These are phyloP conservation scores for Penicillium robsamsonii DNA, from an alignment of 495 filamentous ascomycete species.

Conservation along the genomic window DNA sequence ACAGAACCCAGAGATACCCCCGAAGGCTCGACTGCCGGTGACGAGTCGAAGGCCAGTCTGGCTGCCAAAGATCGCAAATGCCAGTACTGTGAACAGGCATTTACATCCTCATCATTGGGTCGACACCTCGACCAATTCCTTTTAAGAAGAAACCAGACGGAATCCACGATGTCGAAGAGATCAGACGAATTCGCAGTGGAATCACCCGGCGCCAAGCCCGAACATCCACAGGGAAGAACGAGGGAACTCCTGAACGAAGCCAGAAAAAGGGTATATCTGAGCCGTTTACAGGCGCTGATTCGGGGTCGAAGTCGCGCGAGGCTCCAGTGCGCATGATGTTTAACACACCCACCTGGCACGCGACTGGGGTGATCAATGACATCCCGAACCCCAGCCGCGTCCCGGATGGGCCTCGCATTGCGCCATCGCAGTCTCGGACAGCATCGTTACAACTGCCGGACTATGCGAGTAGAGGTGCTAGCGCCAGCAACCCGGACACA, in stretches of 20 bases:
- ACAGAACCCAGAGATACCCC: slow-evolving; percentile 37
- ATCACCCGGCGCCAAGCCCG: slow-evolving; percentile 81
- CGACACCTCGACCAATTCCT: slow-evolving; percentile 90
- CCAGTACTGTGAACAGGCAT: slow-evolving; percentile 78
- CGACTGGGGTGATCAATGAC: slow-evolving; percentile 79
- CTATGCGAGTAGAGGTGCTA: slow-evolving; percentile 58
- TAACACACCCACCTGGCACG: slow-evolving; percentile 70
- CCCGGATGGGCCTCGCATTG: slow-evolving; percentile 37
- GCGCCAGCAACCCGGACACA: slow-evolving; percentile 64
- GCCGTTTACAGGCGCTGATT: slow-evolving; percentile 21
- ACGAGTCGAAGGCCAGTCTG: slow-evolving; percentile 40
- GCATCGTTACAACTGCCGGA: slow-evolving; percentile 52
- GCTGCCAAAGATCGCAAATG: slow-evolving; percentile 76
- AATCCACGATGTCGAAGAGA: slow-evolving; percentile 82
- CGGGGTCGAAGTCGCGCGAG: slow-evolving; percentile 33
- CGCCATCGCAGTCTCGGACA: slow-evolving; percentile 42
- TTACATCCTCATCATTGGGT: slow-evolving; percentile 90
- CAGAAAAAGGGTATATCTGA: slow-evolving; percentile 34
- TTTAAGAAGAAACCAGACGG: slow-evolving; percentile 84
- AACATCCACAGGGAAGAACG: slow-evolving; percentile 56
- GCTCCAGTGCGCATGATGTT: slow-evolving; percentile 51
- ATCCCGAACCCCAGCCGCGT: slow-evolving; percentile 50
- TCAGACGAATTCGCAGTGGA: slow-evolving; percentile 71
- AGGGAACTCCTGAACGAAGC: slow-evolving; percentile 41
- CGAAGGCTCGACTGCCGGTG: slow-evolving; percentile 50